Conservation (phyloP, 1,284 basidiomycete species). For the Cryptococcus deneoformans region DNA sequence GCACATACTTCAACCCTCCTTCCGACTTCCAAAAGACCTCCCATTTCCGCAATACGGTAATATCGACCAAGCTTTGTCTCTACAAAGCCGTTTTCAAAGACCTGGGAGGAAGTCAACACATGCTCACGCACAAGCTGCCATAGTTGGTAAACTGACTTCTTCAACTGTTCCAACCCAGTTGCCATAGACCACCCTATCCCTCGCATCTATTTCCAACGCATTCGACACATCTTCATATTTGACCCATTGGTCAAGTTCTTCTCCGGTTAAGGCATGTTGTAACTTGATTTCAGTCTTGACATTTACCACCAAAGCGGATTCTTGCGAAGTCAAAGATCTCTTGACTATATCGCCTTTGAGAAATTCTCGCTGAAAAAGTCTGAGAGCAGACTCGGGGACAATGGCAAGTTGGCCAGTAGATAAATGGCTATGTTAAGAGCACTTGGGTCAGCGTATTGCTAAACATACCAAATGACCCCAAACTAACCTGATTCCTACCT, state of each 20-base stretch:
- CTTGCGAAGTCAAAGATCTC: constrained; percentile 65
- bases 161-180: constrained; percentile 82
- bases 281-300: constrained; percentile 63
- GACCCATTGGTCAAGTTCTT: constrained; percentile 63
- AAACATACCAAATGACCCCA: constrained; percentile 42
- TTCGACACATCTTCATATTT: constrained; percentile 61
- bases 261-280: constrained; percentile 69
- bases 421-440: constrained; percentile 40
- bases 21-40: constrained; percentile 35
- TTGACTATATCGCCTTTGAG: constrained; percentile 80
- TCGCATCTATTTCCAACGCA: constrained; percentile 55
- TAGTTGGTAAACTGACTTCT: constrained; percentile 37
- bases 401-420: constrained; percentile 63
- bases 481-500: constrained; percentile 68
- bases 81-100: constrained; percentile 80
- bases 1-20: constrained; percentile 22
- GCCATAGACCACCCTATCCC: constrained; percentile 75
- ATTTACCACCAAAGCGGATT: constrained; percentile 71
- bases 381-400: constrained; percentile 63
- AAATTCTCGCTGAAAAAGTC: constrained; percentile 75
- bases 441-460: neutral
- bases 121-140: neutral
- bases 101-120: constrained; percentile 50
- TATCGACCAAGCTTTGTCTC: constrained; percentile 57
- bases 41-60: constrained; percentile 68